phyloP scores from a whole-genome alignment of 805 yeast genomes.

The Cyberlindnera saturnus region DNA sequence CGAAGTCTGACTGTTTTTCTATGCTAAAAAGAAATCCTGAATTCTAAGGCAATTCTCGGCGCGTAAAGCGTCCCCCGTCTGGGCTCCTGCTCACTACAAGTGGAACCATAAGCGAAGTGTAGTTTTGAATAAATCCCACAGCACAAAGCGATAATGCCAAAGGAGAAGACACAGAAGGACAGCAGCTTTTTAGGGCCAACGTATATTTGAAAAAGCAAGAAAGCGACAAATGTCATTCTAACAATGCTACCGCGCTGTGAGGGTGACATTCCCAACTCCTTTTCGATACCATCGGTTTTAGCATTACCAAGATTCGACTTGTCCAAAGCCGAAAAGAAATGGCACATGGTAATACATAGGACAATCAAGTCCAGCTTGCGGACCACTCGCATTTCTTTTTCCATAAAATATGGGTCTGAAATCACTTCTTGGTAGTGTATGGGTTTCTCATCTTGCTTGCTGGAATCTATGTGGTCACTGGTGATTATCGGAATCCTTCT shows the following conservation, averaged over 20 bases:
- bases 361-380: slow-evolving; percentile 37
- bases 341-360: slow-evolving; percentile 34
- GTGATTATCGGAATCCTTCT: no score
- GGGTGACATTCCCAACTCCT: slow-evolving; percentile 32
- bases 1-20: no score
- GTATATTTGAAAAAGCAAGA: slow-evolving; percentile 31
- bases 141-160: slow-evolving; percentile 36
- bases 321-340: slow-evolving; percentile 44
- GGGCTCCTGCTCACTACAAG: no score
- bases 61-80: no score
- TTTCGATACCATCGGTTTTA: slow-evolving; percentile 43
- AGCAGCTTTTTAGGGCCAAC: slow-evolving; percentile 30
- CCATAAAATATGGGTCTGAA: no score
- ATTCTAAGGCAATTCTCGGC: no score
- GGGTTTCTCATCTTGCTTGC: no score
- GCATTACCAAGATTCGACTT: slow-evolving; percentile 58
- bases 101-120: slow-evolving; percentile 28
- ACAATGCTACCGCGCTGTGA: slow-evolving; percentile 38
- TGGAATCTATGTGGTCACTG: no score
- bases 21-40: no score
- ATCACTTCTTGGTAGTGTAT: no score
- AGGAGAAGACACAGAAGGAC: slow-evolving; percentile 27
- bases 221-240: slow-evolving; percentile 41
- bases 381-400: slow-evolving; percentile 17
- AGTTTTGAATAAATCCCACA: slow-evolving; percentile 37